Base-by-base conservation (phyloP, 169 alveolate species). In the Cryptosporidium meleagridis region DNA sequence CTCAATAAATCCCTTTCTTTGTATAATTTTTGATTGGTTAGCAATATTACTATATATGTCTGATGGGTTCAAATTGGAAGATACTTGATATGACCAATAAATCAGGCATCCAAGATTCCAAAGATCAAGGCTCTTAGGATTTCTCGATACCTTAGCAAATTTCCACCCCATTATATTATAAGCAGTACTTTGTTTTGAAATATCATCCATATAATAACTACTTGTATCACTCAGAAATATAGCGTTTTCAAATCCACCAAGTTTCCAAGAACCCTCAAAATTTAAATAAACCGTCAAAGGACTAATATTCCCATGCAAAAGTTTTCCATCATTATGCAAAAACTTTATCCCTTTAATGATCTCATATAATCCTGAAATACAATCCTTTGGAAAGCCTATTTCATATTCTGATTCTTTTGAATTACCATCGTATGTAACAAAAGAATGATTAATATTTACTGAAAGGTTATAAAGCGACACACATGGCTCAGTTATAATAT, bases 81-180 rank as follows among this genome's bases (percentile, higher is more conserved):
- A 80, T 18, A 80, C 89, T 41, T 80, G 23, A 39, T 35, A 80
- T 5, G 73, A 80, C 89, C 89, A 80, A 80, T 80, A 80, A 41
- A 80, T 65, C 39, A 80, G 52, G 70, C 80, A 59, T 6, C 89
- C 89, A 18, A 80, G 45, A 59, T 59, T 62, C 89, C 89, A 80
- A 18, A 80, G 21, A 44, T 80, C 89, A 8, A 80, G 37, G 8
- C 31, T 62, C 59, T 80, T 80, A 35, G 89, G 89, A 31, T 80
- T 80, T 80, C 80, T 80, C 45, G 75, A 35, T 18, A n/a, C 21
- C 31, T 53, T 80, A 18, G 68, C 37, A 41, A 80, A 80, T 31
- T 65, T 80, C 89, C 89, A 80, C 1, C 89, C 89, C 80, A 80
- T 44, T 80, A 80, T 45, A 62, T 80, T 80, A 80, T 39, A 58